Evolutionary conservation across 192 early-diverging fungal species (phyloP), one percentile per base, ranked within the genome.

Genomic region (Linderina pennispora): DNA sequence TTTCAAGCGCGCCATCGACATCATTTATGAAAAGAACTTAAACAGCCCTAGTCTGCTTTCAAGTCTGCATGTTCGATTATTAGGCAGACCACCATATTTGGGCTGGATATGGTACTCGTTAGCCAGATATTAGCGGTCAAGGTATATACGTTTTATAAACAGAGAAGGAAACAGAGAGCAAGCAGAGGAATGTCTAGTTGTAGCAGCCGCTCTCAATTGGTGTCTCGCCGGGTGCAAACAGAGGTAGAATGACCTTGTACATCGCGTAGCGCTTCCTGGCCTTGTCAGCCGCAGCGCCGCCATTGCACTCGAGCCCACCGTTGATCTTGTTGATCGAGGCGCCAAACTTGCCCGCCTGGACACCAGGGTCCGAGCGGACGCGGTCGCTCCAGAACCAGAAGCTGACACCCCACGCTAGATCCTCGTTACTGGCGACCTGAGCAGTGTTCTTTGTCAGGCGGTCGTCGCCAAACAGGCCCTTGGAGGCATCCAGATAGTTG

Each of bases 231-330:
- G 58, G 41, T 11, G 50, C 52, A 61, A 76, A 70, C 40, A 68
- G 36, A 0, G 52, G 42, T 19, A 76, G 36, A 4, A 76, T 32
- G 2, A 51, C 58, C 51, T 54, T 59, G 49, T 76, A 76, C 53
- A 76, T 76, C 13, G 45, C 55, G 21, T 65, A 69, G 28, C 74
- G 65, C 58, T 75, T 75, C 51, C 65, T 61, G 9, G 66, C 66
- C 47, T 59, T 65, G 46, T 60, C 57, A 32, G 51, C 44, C 3
- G 11, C 21, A 24, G 58, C 50, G 4, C 50, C 44, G 26, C 65
- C 58, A 36, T 45, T 49, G 52, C 74, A 76, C 59, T 70, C 66
- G n/a, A 76, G 53, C 0, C 46, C 55, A 26, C 74, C 74, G 33
- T 76, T 76, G 33, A 76, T 76, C 24, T 60, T 63, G 40, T 66